phyloP scores from a whole-genome alignment of 1,284 basidiomycete genomes.

The Coniferiporia weirii region DNA sequence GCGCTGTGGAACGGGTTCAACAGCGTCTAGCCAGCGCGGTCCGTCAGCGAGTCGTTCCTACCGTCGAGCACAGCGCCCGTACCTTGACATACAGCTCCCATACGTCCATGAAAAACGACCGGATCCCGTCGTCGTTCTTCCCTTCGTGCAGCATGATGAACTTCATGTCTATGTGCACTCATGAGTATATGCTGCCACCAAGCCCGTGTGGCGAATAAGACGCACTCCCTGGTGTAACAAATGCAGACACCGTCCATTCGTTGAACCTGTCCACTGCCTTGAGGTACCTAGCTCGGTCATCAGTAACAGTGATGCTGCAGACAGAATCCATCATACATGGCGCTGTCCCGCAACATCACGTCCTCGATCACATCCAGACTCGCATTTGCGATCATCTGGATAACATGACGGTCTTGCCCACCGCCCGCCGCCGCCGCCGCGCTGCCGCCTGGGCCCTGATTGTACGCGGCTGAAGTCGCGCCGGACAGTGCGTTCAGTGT shows the following conservation, averaged over 20 bases:
- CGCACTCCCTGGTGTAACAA: constrained; percentile 90
- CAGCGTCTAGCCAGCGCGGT: constrained; percentile 52
- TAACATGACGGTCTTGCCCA: constrained; percentile 81
- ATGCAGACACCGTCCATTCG: constrained; percentile 94
- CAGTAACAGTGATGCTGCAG: neutral
- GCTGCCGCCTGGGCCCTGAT: constrained; percentile 50
- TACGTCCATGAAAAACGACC: constrained; percentile 83
- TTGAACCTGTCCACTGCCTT: constrained; percentile 94
- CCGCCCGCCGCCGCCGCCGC: constrained; percentile 54
- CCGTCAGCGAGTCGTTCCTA: neutral
- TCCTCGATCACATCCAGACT: constrained; percentile 91
- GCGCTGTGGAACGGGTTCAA: constrained; percentile 92
- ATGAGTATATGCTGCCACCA: constrained; percentile 11
- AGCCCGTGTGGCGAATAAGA: constrained; percentile 19
- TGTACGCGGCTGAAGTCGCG: constrained; percentile 67
- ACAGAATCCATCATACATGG: constrained; percentile 44
- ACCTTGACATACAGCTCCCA: constrained; percentile 97
- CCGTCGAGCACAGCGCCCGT: constrained; percentile 22
- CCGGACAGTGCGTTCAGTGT: constrained; percentile 81
- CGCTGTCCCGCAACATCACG: constrained; percentile 77
- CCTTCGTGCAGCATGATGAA: constrained; percentile 87
- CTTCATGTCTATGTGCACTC: constrained; percentile 66
- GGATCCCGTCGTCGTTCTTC: constrained; percentile 95
- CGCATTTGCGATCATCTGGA: constrained; percentile 95
- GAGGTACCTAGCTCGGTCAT: constrained; percentile 65